A percentile compares a stretch with the other conserved stretches of the same genome.
Evolutionary conservation across 768 basidiomycete genomes (phyloP).

Genomic region (Rhodotorula graminis): DNA sequence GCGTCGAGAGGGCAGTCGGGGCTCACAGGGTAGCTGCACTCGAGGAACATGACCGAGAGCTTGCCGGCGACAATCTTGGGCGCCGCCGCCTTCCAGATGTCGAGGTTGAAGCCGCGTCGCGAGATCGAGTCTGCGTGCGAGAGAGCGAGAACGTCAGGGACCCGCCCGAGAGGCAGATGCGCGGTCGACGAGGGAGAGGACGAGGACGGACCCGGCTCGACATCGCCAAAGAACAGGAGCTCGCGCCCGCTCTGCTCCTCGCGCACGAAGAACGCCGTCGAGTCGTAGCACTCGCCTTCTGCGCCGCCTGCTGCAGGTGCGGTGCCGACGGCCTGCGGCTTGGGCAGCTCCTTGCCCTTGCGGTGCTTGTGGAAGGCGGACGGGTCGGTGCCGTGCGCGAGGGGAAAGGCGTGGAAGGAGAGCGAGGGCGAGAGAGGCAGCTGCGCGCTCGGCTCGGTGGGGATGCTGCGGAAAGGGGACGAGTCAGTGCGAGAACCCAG

Average conservation of each 20-base stretch:
- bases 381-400: slow-evolving; percentile 63
- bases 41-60: slow-evolving; percentile 80
- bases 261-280: slow-evolving; percentile 79
- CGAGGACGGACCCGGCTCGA: slow-evolving; percentile 57
- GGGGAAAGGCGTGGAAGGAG: slow-evolving; percentile 61
- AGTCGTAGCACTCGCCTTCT: slow-evolving; percentile 56
- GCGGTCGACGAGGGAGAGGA: background rate
- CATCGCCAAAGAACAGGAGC: slow-evolving; percentile 90
- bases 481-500: background rate
- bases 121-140: slow-evolving; percentile 57
- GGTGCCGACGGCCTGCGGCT: too few species aligned
- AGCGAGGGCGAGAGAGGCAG: slow-evolving; percentile 50
- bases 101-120: slow-evolving; percentile 57
- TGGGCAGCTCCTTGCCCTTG: background rate
- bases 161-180: too few species aligned
- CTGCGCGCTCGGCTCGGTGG: background rate
- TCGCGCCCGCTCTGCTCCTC: slow-evolving; percentile 57
- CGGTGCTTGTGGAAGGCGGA: slow-evolving; percentile 40
- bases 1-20: background rate
- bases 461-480: slow-evolving; percentile 6
- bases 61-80: slow-evolving; percentile 60
- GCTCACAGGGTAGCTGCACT: slow-evolving; percentile 61
- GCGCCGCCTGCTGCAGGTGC: background rate
- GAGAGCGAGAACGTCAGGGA: too few species aligned
- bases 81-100: slow-evolving; percentile 79